Evolutionary conservation across 768 basidiomycete species (phyloP), one percentile per base, ranked within the genome.

Genomic region (Kwoniella shandongensis): DNA sequence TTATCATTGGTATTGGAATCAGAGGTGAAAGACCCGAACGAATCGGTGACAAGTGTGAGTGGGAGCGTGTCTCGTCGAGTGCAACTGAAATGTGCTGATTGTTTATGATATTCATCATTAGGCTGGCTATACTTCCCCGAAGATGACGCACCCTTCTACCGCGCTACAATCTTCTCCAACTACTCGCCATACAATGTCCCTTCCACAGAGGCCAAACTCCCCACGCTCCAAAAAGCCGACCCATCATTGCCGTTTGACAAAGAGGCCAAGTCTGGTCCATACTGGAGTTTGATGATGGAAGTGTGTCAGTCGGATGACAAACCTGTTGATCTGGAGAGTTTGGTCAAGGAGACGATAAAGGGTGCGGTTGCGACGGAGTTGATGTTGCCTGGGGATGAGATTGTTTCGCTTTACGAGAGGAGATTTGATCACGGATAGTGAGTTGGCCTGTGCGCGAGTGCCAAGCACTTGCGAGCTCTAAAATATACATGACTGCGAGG

Each of bases 261-360:
- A 29, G 46, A 57, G 30, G 42, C 72, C 10, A 64, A 63, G 45
- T 47, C 46, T 22, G 77, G 78, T 22, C 63, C 71, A 32, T 74
- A 78, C 69, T 78, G 77, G 78, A 72, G 69, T 30, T 57, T 79
- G 57, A 78, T 79, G 78, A 62, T 79, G 51, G 77, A 78, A 62
- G 77, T 79, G 18, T 77, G 76, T 47, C 70, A 79, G 61, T 75
- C 72, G 18, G 66, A 63, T 25, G 69, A 74, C 62, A 76, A 77
- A 65, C 76, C 73, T 1, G 76, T 78, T 20, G 60, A 78, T 59
- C 61, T 77, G 51, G 76, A 65, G 8, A 72, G 53, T 22, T 56
- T 78, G 44, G 54, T 79, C 51, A 65, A 61, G 44, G 74, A 77
- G 17, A 78, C 76, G 35, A 77, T 79, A 56, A 61, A 70, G 49